Evolutionary conservation across 306 rosid species (phyloP).

Genomic region (Citrullus mucosospermus): DNA sequence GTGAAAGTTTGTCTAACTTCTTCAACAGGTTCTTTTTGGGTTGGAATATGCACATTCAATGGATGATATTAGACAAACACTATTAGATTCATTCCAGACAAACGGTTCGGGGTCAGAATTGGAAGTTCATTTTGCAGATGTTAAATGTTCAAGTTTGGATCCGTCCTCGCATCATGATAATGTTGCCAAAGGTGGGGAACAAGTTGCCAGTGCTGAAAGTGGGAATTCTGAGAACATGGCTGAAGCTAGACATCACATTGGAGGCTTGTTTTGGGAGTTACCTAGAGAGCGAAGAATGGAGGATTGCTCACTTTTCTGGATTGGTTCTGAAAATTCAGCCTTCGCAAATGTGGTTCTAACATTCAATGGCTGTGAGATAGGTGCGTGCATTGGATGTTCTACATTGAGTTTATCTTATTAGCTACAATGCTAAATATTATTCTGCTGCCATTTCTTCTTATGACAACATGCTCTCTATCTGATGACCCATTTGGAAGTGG

Average conservation of each 20-base stretch:
- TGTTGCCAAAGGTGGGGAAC: constrained; percentile 20
- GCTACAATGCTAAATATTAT: background rate
- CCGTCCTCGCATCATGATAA: constrained; percentile 34
- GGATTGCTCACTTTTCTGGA: constrained; percentile 68
- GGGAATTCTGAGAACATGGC: constrained; percentile 15
- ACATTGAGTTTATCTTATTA: background rate
- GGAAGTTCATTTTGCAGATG: constrained; percentile 49
- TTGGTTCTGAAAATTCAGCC: constrained; percentile 70
- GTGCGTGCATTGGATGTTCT: constrained; percentile 19
- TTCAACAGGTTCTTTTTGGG: constrained; percentile 68
- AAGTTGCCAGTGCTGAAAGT: constrained; percentile 13
- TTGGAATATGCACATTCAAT: constrained; percentile 58
- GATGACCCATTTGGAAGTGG: background rate
- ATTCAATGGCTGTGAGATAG: constrained; percentile 78
- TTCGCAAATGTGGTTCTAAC: constrained; percentile 74
- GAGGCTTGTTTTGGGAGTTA: constrained; percentile 73
- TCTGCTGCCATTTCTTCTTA: background rate
- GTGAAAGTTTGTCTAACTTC: constrained; percentile 3
- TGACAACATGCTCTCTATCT: background rate
- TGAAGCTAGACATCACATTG: constrained; percentile 30
- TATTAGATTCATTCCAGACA: constrained; percentile 22
- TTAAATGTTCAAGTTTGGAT: constrained; percentile 41
- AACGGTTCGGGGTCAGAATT: constrained; percentile 12
- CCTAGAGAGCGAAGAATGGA: constrained; percentile 52
- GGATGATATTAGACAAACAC: constrained; percentile 28